Evolutionary conservation across 2,329 filamentous ascomycete species (phyloP).

Genomic region (Apiospora sp.): DNA sequence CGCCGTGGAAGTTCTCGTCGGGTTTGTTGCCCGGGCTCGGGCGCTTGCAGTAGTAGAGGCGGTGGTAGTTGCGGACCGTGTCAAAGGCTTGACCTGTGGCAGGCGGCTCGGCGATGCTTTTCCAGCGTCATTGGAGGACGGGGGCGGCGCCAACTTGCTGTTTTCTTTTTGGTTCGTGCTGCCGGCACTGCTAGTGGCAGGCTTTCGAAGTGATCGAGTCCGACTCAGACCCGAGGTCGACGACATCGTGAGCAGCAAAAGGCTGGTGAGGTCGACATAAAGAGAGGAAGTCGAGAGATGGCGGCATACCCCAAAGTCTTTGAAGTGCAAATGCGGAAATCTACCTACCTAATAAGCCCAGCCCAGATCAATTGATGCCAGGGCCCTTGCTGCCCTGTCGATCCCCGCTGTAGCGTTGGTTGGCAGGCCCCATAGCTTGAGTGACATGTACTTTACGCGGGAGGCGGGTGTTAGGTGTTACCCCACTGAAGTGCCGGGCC

Average conservation of each 20-base stretch:
- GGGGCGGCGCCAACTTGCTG: conserved; percentile 30
- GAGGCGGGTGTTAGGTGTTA: background rate
- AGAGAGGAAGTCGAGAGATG: background rate
- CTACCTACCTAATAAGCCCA: background rate
- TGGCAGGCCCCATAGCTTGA: background rate
- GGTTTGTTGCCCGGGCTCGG: conserved; percentile 1
- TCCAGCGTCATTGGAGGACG: conserved; percentile 37
- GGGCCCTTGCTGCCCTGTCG: conserved; percentile 1
- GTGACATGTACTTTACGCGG: background rate
- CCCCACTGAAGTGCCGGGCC: conserved; percentile 14
- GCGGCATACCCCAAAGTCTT: background rate
- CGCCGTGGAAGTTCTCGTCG: conserved; percentile 17
- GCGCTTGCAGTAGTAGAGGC: background rate
- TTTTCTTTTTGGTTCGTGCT: conserved; percentile 5
- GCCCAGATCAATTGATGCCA: background rate
- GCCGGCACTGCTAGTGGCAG: conserved; percentile 32
- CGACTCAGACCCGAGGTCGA: conserved; percentile 50
- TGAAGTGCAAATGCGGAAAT: background rate
- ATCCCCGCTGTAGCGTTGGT: conserved; percentile 7
- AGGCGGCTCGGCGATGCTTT: conserved; percentile 58
- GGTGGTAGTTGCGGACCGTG: conserved; percentile 43
- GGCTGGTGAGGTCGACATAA: background rate
- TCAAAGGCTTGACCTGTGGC: conserved; percentile 53
- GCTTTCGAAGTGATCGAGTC: conserved; percentile 58
- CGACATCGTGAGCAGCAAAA: conserved; percentile 45